A percentile compares a stretch with the other conserved stretches of the same genome.
These are phyloP conservation scores for Podosphaera xanthii DNA, from an alignment of 2,329 filamentous ascomycete genomes.

Conservation along the genomic window DNA sequence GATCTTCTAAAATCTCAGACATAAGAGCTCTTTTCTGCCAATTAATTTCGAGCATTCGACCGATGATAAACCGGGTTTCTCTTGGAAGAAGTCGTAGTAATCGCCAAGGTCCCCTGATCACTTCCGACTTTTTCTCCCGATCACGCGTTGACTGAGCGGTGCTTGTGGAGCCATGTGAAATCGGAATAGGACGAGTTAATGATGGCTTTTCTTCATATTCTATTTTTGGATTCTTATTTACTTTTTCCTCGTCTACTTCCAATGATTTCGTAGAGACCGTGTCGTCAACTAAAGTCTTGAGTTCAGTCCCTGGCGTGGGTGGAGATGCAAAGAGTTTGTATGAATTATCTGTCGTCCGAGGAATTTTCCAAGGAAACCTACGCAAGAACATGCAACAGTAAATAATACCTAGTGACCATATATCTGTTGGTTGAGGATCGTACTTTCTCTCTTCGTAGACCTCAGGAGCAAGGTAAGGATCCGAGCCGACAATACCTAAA, in stretches of 20 bases:
- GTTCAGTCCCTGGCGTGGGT: constrained; percentile 44
- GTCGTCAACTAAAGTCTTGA: constrained; percentile 9
- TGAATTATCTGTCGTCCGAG: constrained; percentile 74
- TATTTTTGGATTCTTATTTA: constrained; percentile 7
- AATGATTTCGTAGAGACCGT: constrained; percentile 10
- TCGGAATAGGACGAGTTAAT: too few relatives aligned
- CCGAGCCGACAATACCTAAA: constrained; percentile 54
- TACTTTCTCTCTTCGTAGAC: constrained; percentile 89
- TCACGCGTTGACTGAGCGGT: neutral
- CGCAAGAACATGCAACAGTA: constrained; percentile 97
- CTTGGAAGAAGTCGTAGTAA: constrained; percentile 68
- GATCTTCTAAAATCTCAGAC: constrained; percentile 65
- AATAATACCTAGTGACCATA: constrained; percentile 96
- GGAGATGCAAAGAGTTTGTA: constrained; percentile 80
- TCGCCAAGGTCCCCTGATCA: constrained; percentile 82
- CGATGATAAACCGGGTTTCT: constrained; percentile 74
- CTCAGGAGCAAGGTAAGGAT: constrained; percentile 90
- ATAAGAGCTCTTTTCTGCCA: constrained; percentile 65
- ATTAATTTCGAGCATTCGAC: constrained; percentile 77
- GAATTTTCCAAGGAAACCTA: constrained; percentile 92
- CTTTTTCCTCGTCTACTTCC: neutral
- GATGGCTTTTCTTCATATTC: neutral
- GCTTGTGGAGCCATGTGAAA: neutral
- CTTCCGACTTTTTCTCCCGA: constrained; percentile 35
- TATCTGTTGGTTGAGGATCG: constrained; percentile 79